Conservation (phyloP, 2,329 filamentous ascomycete species). For the Ceratocystiopsis minuta region DNA sequence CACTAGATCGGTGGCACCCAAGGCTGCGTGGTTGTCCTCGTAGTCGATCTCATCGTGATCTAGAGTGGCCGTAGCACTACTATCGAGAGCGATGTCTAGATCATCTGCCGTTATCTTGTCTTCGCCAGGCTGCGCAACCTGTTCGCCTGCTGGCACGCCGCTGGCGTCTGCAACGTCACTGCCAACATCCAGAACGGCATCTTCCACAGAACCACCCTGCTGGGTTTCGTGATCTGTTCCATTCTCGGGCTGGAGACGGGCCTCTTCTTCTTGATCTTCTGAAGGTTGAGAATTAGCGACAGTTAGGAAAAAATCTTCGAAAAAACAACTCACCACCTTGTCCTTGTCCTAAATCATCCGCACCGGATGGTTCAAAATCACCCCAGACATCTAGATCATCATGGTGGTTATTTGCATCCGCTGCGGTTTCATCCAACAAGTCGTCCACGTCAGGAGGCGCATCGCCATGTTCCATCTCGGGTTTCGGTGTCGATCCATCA, state of each 20-base stretch:
- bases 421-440: neutral
- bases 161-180: slow-evolving; percentile 2
- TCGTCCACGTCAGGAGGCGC: neutral
- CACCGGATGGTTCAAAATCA: neutral
- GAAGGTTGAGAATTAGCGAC: too few species aligned
- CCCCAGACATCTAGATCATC: neutral
- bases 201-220: slow-evolving; percentile 4
- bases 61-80: slow-evolving; percentile 16
- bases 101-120: neutral
- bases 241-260: slow-evolving; percentile 3
- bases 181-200: slow-evolving; percentile 6
- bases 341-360: neutral
- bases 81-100: neutral
- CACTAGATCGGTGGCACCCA: neutral
- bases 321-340: slow-evolving; percentile 1
- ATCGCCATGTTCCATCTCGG: too few species aligned
- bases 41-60: slow-evolving; percentile 22
- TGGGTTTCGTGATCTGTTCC: slow-evolving; percentile 1
- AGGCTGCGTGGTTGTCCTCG: slow-evolving; percentile 8
- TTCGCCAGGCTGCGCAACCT: neutral
- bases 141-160: neutral
- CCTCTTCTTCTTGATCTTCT: neutral
- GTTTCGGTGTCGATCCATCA: too few species aligned
- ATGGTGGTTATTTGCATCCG: too few species aligned
- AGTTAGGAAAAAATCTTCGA: neutral